These are phyloP conservation scores for Populus hybrid DNA, from an alignment of 441 rosid species.

Conservation along the genomic window DNA sequence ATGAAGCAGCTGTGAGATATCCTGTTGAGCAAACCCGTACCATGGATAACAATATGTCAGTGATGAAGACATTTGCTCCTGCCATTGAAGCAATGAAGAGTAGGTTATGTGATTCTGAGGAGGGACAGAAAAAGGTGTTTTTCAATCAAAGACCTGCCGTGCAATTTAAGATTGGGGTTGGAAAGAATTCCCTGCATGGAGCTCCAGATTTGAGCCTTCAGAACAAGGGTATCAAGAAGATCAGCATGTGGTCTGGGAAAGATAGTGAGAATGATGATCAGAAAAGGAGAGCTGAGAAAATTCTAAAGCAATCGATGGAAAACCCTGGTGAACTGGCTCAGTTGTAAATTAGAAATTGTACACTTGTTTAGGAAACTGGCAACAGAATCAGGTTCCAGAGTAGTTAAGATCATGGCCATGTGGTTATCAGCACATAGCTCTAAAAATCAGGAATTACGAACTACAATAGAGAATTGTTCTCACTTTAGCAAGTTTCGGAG, in stretches of 20 bases:
- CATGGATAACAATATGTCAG: constrained; percentile 36
- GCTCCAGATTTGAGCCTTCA: constrained; percentile 26
- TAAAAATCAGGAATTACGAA: constrained; percentile 28
- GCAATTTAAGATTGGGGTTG: constrained; percentile 55
- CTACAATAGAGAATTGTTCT: constrained; percentile 31
- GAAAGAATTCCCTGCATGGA: constrained; percentile 34
- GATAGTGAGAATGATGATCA: constrained; percentile 46
- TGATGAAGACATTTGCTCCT: constrained; percentile 50
- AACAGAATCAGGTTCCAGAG: constrained; percentile 42
- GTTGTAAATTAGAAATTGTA: constrained; percentile 64
- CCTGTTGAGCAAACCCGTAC: constrained; percentile 30
- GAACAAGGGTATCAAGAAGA: constrained; percentile 27
- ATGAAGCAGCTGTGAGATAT: constrained; percentile 32
- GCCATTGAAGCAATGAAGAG: constrained; percentile 45
- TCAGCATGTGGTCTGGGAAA: constrained; percentile 36
- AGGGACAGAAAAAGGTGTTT: constrained; percentile 36
- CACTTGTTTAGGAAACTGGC: constrained; percentile 36
- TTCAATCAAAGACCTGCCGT: constrained; percentile 47
- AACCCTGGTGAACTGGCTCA: constrained; percentile 40
- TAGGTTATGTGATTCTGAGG: constrained; percentile 36
- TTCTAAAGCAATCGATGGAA: constrained; percentile 45
- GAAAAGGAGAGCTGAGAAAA: constrained; percentile 44
- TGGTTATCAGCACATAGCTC: constrained; percentile 34
- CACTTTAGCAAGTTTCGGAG: constrained; percentile 43
- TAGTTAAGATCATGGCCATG: constrained; percentile 31